Evolutionary conservation across 306 rosid species (phyloP), one percentile per base, ranked within the genome.

Genomic region (Chamaecrista fasciculata): DNA sequence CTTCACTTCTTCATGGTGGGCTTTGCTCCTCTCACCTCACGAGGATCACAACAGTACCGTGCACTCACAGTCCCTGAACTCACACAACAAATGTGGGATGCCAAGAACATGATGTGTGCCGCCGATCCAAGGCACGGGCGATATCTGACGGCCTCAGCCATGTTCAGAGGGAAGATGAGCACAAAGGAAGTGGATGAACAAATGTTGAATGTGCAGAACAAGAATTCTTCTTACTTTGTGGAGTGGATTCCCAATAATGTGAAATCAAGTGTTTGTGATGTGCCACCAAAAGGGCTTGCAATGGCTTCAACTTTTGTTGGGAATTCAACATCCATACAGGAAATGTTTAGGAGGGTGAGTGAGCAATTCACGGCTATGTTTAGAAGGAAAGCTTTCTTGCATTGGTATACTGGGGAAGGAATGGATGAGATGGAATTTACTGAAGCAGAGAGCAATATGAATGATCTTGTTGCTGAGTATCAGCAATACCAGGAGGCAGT

Each of bases 211-310:
- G 90, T 89, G 48, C 96, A 89, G 84, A 86, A 86, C 85, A 89
- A 77, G 80, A 86, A 86, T 66, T 84, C 90, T 7, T 86, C 92
- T 63, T 82, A 80, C 78, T 86, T 89, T 6, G 96, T 87, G 20
- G 92, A 87, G 66, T 87, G 92, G 92, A 89, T 89, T 62, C 92
- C 96, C 62, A 89, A 89, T 66, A 89, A 89, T 72, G 92, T 89
- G 0, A 86, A 89, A 72, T 86, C 96, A 2, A 86, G 90, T n/a
- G 92, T 89, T 5, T 89, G 96, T 79, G 90, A 86, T 75, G 80
- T 89, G 28, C 84, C 96, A 0, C 96, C 96, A 0, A 79, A 29
- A 37, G 96, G 87, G 37, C 81, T 89, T 19, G 18, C 82, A 2
- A 75, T 89, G 90, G 80, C 92, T 60, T 86, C 96, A 2, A 89